Percentiles rank a stretch among this genome's conserved stretches.
Conservation (phyloP, 192 early-diverging fungal species). For the Gigaspora rosea region DNA sequence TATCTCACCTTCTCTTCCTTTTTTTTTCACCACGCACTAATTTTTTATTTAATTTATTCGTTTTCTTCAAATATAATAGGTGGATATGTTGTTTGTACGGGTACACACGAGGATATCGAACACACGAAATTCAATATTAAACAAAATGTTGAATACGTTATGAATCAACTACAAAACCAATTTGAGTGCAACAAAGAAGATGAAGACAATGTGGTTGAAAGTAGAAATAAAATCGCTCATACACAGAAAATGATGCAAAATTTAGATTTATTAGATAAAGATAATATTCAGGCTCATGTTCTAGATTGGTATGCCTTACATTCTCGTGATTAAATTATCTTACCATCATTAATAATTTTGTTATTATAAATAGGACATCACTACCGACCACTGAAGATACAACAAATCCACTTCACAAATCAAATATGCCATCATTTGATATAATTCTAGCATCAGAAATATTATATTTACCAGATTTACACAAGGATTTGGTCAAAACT, state of each 20-base stretch:
- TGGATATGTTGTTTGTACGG: neutral
- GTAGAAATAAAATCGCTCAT: too few relatives aligned
- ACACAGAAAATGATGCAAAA: neutral
- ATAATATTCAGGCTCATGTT: neutral
- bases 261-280: neutral
- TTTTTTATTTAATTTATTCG: too few relatives aligned
- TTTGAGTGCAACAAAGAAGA: too few relatives aligned
- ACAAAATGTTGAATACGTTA: neutral
- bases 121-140: conserved; percentile 7
- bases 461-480: neutral
- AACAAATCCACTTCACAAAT: neutral
- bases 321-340: too few relatives aligned
- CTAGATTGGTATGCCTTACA: conserved; percentile 10
- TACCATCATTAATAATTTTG: too few relatives aligned
- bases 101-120: neutral
- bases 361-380: neutral
- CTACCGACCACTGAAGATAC: neutral
- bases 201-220: too few relatives aligned
- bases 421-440: neutral
- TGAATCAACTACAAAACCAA: conserved; percentile 6
- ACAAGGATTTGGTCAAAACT: neutral
- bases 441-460: conserved; percentile 15
- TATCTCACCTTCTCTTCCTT: neutral
- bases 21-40: too few relatives aligned
- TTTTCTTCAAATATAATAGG: neutral